Conservation (phyloP, 768 basidiomycete species). For the Hortiboletus campestris region DNA sequence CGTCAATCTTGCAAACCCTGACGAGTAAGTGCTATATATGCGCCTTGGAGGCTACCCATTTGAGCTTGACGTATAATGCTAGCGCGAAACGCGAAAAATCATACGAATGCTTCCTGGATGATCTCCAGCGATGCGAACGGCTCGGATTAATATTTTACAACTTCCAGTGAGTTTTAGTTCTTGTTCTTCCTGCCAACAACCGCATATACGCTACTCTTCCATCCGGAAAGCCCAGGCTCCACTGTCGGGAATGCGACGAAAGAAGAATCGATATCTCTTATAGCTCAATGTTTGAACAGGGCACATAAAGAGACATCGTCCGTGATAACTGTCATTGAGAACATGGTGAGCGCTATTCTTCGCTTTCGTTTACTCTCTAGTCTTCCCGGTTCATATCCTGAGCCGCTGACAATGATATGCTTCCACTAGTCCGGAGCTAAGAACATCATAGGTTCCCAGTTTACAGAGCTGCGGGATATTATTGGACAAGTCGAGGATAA, state of each 20-base stretch:
- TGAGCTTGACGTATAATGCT: neutral
- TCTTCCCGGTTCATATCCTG: neutral
- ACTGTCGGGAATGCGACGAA: constrained; percentile 68
- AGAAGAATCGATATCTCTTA: constrained; percentile 57
- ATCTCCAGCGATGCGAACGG: constrained; percentile 72
- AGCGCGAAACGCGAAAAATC: constrained; percentile 70
- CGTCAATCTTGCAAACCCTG: constrained; percentile 81
- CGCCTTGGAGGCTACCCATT: neutral
- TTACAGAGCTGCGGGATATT: constrained; percentile 65
- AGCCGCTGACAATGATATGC: neutral
- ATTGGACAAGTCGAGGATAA: constrained; percentile 73
- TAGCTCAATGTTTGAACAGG: constrained; percentile 72
- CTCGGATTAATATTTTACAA: constrained; percentile 76
- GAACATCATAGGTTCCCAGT: constrained; percentile 73
- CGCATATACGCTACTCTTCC: neutral
- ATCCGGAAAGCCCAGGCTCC: constrained; percentile 66
- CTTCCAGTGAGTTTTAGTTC: constrained; percentile 64
- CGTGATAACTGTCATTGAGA: constrained; percentile 73
- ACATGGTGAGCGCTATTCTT: constrained; percentile 56
- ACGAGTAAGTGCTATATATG: constrained; percentile 48
- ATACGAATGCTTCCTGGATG: constrained; percentile 80
- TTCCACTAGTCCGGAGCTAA: constrained; percentile 66
- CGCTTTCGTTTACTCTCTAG: neutral
- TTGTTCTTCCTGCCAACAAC: neutral
- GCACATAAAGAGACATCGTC: constrained; percentile 61